These are phyloP conservation scores for Dryadomyces quercivorus DNA, from an alignment of 2,329 filamentous ascomycete genomes.

Conservation along the genomic window DNA sequence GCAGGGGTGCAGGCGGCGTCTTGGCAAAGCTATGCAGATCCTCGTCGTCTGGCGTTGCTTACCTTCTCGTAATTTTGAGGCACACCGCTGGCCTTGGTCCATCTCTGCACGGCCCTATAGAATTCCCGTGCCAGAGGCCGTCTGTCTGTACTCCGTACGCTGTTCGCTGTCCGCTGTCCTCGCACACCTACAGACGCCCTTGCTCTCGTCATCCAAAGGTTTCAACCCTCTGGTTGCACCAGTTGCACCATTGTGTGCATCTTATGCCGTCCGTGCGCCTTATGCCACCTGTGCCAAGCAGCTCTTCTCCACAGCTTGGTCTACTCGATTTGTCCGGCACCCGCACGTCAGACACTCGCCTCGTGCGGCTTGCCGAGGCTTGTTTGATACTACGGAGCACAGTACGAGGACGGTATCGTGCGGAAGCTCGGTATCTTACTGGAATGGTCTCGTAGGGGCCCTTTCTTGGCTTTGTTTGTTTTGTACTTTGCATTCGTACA, in stretches of 20 bases:
- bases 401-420: too few species aligned
- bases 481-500: too few species aligned
- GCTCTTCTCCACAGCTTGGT: not conserved
- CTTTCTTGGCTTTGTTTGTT: too few species aligned
- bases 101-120: not conserved
- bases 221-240: not conserved
- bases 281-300: not conserved
- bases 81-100: not conserved
- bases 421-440: too few species aligned
- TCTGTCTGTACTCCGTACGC: too few species aligned
- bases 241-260: constrained; percentile 4
- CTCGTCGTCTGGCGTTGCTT: not conserved
- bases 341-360: constrained; percentile 3
- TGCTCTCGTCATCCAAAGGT: too few species aligned
- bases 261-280: not conserved
- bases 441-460: too few species aligned
- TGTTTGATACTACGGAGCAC: too few species aligned
- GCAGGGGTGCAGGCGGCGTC: not conserved
- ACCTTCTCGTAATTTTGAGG: too few species aligned
- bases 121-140: too few species aligned
- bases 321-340: not conserved
- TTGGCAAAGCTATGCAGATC: not conserved
- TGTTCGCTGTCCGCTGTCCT: too few species aligned
- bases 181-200: too few species aligned
- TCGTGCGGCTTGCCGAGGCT: not conserved